These are phyloP conservation scores for Gossypium raimondii DNA, from an alignment of 345 rosid genomes.

Conservation along the genomic window DNA sequence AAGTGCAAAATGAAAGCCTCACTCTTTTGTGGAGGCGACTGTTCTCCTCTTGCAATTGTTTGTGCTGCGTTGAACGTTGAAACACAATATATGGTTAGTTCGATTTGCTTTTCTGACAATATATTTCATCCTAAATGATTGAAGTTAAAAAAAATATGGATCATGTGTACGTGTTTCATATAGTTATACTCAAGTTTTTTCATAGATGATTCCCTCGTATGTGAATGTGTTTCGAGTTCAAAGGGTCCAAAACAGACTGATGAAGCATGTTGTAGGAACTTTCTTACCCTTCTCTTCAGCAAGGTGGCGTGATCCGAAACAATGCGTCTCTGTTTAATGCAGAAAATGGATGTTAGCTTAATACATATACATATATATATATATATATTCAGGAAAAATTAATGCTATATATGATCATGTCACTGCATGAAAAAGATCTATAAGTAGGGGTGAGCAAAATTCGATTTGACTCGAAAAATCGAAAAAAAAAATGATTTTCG, in stretches of 20 bases:
- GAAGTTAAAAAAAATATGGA: too few species aligned
- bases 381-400: too few species aligned
- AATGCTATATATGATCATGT: neutral
- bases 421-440: neutral
- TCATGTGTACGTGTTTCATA: too few species aligned
- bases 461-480: too few species aligned
- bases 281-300: slow-evolving; percentile 43
- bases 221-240: neutral
- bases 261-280: neutral
- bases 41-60: slow-evolving; percentile 47
- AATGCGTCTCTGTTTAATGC: slow-evolving; percentile 35
- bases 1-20: slow-evolving; percentile 16
- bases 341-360: neutral
- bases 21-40: slow-evolving; percentile 43
- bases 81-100: neutral
- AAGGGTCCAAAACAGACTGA: neutral
- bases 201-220: too few species aligned
- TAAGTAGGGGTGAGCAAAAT: neutral
- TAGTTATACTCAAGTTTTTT: too few species aligned
- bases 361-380: neutral
- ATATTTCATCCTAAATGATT: too few species aligned
- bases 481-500: too few species aligned
- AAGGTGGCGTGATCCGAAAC: slow-evolving; percentile 35
- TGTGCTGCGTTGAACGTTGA: slow-evolving; percentile 31
- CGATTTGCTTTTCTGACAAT: too few species aligned